These are phyloP conservation scores for Rhodomyrtus tomentosa DNA, from an alignment of 345 rosid species.

Conservation along the genomic window DNA sequence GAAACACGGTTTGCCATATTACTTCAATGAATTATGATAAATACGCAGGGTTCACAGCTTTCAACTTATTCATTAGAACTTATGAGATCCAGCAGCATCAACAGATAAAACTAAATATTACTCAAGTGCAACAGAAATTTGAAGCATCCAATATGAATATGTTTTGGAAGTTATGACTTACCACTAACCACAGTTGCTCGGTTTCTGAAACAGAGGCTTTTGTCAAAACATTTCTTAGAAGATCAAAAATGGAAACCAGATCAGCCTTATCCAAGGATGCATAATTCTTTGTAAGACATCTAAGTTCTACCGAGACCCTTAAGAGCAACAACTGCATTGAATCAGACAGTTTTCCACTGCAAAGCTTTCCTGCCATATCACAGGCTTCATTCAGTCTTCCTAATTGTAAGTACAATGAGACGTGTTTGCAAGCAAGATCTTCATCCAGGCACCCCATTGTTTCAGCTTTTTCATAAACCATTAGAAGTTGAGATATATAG, in stretches of 20 bases:
- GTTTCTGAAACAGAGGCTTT: conserved; percentile 47
- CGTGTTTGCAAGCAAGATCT: conserved; percentile 57
- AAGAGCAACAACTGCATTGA: conserved; percentile 51
- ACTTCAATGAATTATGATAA: background rate
- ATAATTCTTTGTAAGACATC: conserved; percentile 19
- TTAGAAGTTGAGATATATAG: conserved; percentile 30
- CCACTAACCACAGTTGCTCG: conserved; percentile 78
- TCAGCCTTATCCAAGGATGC: conserved; percentile 33
- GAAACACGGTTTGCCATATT: background rate
- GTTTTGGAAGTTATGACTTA: conserved; percentile 11
- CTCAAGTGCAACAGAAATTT: background rate
- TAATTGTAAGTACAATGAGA: conserved; percentile 52
- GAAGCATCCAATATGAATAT: background rate
- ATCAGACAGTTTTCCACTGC: conserved; percentile 38
- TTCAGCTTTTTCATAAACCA: conserved; percentile 62
- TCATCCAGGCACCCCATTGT: conserved; percentile 41
- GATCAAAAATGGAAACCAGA: conserved; percentile 31
- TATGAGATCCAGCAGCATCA: background rate
- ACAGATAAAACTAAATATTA: background rate
- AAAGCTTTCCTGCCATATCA: conserved; percentile 48
- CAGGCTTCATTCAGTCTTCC: conserved; percentile 50
- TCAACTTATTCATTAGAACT: background rate
- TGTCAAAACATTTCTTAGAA: conserved; percentile 32
- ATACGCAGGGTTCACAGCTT: background rate
- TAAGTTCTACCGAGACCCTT: conserved; percentile 50